Evolutionary conservation across 106 monocot genomes (phyloP).

Genomic region (Dendrobium catenatum): DNA sequence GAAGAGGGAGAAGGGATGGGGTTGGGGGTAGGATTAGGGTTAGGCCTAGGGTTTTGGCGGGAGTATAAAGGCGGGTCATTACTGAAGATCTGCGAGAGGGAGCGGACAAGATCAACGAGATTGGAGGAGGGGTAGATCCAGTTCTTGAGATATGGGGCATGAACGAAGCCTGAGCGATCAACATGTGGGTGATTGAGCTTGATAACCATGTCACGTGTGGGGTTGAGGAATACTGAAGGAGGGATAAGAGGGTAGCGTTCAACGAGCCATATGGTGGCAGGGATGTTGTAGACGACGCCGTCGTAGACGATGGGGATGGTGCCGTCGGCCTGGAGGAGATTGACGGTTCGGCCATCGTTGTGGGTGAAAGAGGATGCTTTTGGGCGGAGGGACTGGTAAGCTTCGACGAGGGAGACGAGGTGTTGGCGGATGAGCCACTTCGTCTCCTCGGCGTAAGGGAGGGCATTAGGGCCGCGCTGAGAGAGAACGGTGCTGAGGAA

Average conservation of each 20-base stretch:
- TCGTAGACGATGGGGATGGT: slow-evolving; percentile 43
- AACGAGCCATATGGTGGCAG: slow-evolving; percentile 76
- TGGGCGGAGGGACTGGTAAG: slow-evolving; percentile 5
- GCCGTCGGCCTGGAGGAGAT: slow-evolving; percentile 15
- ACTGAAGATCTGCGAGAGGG: slow-evolving; percentile 69
- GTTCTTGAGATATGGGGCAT: slow-evolving; percentile 59
- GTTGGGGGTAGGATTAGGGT: background rate
- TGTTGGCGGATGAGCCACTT: slow-evolving; percentile 26
- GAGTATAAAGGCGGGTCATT: slow-evolving; percentile 78
- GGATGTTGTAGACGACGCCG: slow-evolving; percentile 77
- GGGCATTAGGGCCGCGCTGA: slow-evolving; percentile 76
- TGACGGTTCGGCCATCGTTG: slow-evolving; percentile 29
- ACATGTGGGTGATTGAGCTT: slow-evolving; percentile 65
- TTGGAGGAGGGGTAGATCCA: slow-evolving; percentile 60
- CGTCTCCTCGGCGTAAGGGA: slow-evolving; percentile 42
- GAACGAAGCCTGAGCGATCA: slow-evolving; percentile 75
- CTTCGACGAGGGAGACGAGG: slow-evolving; percentile 20
- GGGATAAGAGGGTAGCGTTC: slow-evolving; percentile 73
- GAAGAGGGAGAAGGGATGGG: background rate
- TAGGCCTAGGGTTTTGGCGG: slow-evolving; percentile 29
- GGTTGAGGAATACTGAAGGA: slow-evolving; percentile 73
- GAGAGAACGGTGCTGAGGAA: slow-evolving; percentile 47
- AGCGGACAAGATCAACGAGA: slow-evolving; percentile 34
- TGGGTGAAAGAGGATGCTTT: slow-evolving; percentile 13
- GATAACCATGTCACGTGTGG: slow-evolving; percentile 31